Percentiles rank a stretch among this genome's conserved stretches.
Evolutionary conservation across 768 basidiomycete species (phyloP).

Genomic region (Tylopilus balloui): DNA sequence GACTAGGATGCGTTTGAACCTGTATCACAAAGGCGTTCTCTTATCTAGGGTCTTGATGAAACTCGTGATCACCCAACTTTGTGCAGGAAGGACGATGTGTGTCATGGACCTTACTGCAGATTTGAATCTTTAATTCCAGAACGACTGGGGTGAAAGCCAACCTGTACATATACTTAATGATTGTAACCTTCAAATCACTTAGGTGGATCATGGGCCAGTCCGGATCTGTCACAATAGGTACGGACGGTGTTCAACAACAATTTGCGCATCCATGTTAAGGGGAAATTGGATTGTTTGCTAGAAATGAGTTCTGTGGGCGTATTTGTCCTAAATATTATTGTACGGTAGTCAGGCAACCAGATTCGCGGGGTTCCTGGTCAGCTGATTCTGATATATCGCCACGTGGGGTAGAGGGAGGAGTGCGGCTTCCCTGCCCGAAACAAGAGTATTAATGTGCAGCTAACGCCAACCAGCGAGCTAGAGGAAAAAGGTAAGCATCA

Average conservation of each 20-base stretch:
- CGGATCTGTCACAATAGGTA: neutral
- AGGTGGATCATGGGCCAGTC: neutral
- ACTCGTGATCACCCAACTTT: too few species aligned
- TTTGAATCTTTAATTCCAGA: too few species aligned
- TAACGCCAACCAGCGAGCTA: neutral
- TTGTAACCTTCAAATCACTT: too few species aligned
- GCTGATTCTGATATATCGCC: neutral
- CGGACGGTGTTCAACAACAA: neutral
- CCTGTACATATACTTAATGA: too few species aligned
- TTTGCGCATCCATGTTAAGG: neutral
- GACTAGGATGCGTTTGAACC: too few species aligned
- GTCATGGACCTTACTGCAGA: too few species aligned
- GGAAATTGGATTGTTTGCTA: neutral
- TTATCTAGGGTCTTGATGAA: too few species aligned
- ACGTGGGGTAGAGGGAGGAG: neutral
- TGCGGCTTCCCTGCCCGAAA: neutral
- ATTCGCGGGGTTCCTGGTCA: neutral
- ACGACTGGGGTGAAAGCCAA: too few species aligned
- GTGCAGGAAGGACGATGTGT: too few species aligned
- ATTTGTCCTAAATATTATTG: neutral
- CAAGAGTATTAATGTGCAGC: neutral
- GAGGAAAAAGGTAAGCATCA: neutral
- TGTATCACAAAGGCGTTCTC: too few species aligned
- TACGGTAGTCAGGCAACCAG: neutral
- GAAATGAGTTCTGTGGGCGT: neutral